Base-by-base conservation (phyloP, 1,139 yeast genomes). In the Tardiomyces blankii region DNA sequence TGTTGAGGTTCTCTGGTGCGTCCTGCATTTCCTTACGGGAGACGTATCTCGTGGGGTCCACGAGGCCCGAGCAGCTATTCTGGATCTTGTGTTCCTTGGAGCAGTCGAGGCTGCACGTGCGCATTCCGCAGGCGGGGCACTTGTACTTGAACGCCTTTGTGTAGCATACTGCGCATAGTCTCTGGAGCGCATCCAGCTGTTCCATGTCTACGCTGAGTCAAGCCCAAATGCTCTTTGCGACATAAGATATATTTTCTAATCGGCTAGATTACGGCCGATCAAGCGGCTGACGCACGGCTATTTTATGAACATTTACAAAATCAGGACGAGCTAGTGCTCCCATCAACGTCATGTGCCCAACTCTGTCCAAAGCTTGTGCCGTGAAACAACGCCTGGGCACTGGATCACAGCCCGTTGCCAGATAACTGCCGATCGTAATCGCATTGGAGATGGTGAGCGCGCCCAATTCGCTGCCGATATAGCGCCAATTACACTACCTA, bases 91-190 rank as follows among this genome's bases (percentile, higher is more conserved):
- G 97, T 32, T 70, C 59, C 51, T 75, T 77, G 21, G 83, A 85
- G 64, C 96, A 89, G 4, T 57, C 71, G 13, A 84, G 60, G 0
- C 85, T 78, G 61, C 97, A 89, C 0, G 93, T 82, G 48, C 67
- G 71, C 14, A 68, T 61, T 8, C 66, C 67, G 59, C 97, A 89
- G 11, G 83, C 81, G 0, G 97, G 96, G 61, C 97, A 89, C n/a
- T 74, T 79, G 61, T 89, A 89, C 58, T 80, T 84, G 48, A 70
- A 51, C 13, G 43, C 43, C 44, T 56, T 49, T 46, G 52, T 11
- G 38, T 39, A 32, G 42, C 42, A 41, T 52, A 51, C 3, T 12
- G 14, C 4, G 25, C 25, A 39, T 4, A 11, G n/a, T 4, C 25
- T 18, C 11, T 38, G 18, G 11, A 18, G 18, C 11, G 14, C 21